Evolutionary conservation across 2,329 filamentous ascomycete species (phyloP).

Genomic region (Aspergillus terreus): DNA sequence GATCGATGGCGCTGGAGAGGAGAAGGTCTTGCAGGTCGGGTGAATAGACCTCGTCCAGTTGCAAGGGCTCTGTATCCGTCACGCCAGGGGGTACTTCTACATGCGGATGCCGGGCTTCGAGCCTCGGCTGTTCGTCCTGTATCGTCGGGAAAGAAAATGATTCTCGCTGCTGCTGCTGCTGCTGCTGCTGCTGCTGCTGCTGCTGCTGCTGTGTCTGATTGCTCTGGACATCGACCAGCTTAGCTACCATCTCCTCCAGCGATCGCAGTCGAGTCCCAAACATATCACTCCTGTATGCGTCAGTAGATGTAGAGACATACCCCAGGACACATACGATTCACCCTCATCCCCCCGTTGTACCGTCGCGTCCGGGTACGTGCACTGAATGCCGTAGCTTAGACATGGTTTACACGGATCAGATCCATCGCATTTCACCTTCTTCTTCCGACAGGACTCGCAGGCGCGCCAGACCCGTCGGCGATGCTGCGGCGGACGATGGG

Average conservation of each 20-base stretch:
- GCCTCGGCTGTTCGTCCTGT: not conserved
- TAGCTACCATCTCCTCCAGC: not conserved
- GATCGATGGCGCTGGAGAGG: not conserved
- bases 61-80: too few species aligned
- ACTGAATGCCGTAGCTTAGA: not conserved
- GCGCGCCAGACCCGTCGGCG: not conserved
- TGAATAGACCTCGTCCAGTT: not conserved
- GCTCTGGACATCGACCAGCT: not conserved
- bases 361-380: not conserved
- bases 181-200: too few species aligned
- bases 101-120: not conserved
- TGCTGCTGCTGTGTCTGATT: not conserved
- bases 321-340: not conserved
- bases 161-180: not conserved
- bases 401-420: not conserved
- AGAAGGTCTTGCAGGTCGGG: not conserved
- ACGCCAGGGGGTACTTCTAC: not conserved
- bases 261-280: not conserved
- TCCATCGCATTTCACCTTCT: conserved; percentile 1
- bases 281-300: not conserved
- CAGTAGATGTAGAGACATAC: not conserved
- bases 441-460: not conserved
- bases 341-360: not conserved
- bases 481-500: not conserved
- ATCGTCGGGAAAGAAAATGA: not conserved